These are phyloP conservation scores for Gyromitra esculenta DNA, from an alignment of 2,329 filamentous ascomycete genomes.

Conservation along the genomic window DNA sequence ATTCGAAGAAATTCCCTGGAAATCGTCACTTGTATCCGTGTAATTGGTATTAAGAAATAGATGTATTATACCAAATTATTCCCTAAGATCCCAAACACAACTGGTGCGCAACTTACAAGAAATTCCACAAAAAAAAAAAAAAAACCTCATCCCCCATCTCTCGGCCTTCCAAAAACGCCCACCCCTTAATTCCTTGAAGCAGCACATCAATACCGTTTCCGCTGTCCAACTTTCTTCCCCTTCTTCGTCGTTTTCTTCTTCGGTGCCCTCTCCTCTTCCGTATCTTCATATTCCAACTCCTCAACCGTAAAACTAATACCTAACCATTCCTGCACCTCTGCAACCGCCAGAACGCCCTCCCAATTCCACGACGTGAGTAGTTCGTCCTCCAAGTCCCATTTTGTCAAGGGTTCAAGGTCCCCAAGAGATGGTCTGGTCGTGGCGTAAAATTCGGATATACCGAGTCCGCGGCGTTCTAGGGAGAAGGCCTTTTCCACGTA, in stretches of 20 bases:
- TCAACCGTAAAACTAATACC: neutral
- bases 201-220: neutral
- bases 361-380: neutral
- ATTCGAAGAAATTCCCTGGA: too few relatives aligned
- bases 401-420: neutral
- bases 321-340: neutral
- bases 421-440: neutral
- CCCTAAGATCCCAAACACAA: too few relatives aligned
- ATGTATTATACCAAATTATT: too few relatives aligned
- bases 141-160: neutral
- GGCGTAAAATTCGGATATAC: neutral
- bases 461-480: too few relatives aligned
- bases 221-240: neutral
- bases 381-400: neutral
- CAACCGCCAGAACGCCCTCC: neutral
- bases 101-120: too few relatives aligned
- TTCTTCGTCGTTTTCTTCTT: neutral
- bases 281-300: neutral
- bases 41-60: too few relatives aligned
- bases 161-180: neutral
- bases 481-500: neutral
- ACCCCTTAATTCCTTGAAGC: neutral
- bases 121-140: too few relatives aligned
- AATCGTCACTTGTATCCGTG: too few relatives aligned
- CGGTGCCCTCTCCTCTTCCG: neutral